phyloP scores from a whole-genome alignment of 352 stramenopile species.

The Elongisporangium anandrum region DNA sequence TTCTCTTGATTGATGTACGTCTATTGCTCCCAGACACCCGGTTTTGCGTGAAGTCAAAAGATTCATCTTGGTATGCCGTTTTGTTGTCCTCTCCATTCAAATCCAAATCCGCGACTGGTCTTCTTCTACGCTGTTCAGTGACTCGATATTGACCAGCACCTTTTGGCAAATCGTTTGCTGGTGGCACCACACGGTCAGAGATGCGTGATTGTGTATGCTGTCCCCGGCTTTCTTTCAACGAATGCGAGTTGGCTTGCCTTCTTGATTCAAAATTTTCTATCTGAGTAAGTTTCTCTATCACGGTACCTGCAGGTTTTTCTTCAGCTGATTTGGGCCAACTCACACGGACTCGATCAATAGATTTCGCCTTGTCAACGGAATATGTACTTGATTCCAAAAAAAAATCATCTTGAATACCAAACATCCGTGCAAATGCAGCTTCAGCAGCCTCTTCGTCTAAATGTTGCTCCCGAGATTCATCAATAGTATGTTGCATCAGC shows the following conservation, averaged over 20 bases:
- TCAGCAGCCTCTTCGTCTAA: conserved; percentile 5
- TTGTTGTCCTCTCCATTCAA: neutral
- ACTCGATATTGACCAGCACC: neutral
- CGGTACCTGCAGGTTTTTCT: neutral
- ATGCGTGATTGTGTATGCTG: neutral
- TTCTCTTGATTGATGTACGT: neutral
- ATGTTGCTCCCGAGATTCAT: conserved; percentile 6
- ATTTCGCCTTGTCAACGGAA: conserved; percentile 8
- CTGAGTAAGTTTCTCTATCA: neutral
- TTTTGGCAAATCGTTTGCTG: neutral
- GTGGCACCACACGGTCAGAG: neutral
- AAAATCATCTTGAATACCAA: conserved; percentile 32
- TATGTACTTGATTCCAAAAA: conserved; percentile 29
- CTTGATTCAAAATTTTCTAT: neutral
- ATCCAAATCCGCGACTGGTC: neutral
- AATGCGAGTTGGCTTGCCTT: neutral
- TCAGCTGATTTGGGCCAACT: neutral
- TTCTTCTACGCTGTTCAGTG: neutral
- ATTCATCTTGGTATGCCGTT: neutral
- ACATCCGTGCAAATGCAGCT: conserved; percentile 34
- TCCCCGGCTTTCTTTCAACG: neutral
- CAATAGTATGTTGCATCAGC: conserved; percentile 8
- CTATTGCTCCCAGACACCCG: neutral
- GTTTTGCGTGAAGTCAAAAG: neutral
- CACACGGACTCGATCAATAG: neutral